Evolutionary conservation across 345 rosid genomes (phyloP), one percentile per base, ranked within the genome.

Genomic region (Linum usitatissimum): DNA sequence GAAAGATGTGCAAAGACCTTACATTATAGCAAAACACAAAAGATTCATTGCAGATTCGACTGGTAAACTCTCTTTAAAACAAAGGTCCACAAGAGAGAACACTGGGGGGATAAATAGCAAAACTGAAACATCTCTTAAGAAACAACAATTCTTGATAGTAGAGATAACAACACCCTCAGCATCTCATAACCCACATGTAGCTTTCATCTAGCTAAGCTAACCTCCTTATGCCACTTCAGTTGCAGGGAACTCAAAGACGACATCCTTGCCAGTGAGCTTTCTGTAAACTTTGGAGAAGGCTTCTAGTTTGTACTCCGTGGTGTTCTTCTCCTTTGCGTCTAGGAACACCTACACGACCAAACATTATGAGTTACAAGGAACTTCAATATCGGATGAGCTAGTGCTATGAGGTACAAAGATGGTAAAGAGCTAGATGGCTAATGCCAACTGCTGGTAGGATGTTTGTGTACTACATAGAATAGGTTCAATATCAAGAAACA

Each of bases 231-330:
- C 84, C 64, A 84, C 93, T 1, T 10, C 15, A 45, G 81, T 30
- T 31, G 64, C 38, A 4, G 97, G 95, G 66, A 78, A 90, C 51
- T 90, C 97, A 49, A 90, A 90, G 66, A 85, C 97, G 0, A 90
- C 95, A 59, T 90, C 97, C 55, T 81, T 85, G 39, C 92, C 95
- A 0, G 90, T 82, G 62, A 90, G 92, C 77, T 85, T 87, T 81
- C 92, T 69, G 90, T 87, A 90, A 42, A 87, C 95, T 48, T 85
- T 88, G 4, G 81, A 60, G 75, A 83, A 79, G 4, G 95, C 75
- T 71, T 87, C 92, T 51, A 87, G 76, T 80, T 90, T 87, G 83
- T 83, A 83, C 65, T 90, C 95, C 0, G 95, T 90, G 77, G 81
- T 84, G 82, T 83, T 90, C 58, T 73, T 73, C 79, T 84, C 92